Evolutionary conservation across 2,329 filamentous ascomycete species (phyloP).

Genomic region (Colletotrichum filicis): DNA sequence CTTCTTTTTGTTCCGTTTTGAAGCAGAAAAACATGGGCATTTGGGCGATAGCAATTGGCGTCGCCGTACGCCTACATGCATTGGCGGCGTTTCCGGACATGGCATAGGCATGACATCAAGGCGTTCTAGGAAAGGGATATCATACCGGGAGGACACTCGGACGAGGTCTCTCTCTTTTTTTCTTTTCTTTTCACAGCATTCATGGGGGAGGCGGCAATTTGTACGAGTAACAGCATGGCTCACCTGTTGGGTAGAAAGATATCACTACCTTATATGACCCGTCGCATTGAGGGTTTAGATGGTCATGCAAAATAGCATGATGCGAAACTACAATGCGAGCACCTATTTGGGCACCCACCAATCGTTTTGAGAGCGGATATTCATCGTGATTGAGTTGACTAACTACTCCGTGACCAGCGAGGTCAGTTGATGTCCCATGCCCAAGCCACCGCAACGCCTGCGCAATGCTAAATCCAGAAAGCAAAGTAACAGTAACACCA

Average conservation of each 20-base stretch:
- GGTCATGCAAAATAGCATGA: background rate
- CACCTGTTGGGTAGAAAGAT: background rate
- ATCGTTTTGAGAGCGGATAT: background rate
- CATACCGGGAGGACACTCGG: slow-evolving; percentile 8
- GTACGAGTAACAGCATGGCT: background rate
- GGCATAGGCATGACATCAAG: slow-evolving; percentile 23
- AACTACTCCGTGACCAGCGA: background rate
- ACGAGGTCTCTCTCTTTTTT: slow-evolving; percentile 1
- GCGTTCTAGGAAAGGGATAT: slow-evolving; percentile 17
- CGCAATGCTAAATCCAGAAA: slow-evolving; percentile 22
- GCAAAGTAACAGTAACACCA: background rate
- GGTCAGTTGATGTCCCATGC: background rate
- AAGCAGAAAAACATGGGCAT: background rate
- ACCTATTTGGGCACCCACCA: no score
- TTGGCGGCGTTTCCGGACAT: slow-evolving; percentile 22
- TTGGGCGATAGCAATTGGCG: slow-evolving; percentile 11
- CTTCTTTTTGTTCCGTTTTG: background rate
- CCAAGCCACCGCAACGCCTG: slow-evolving; percentile 18
- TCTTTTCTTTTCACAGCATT: slow-evolving; percentile 4
- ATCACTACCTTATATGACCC: background rate
- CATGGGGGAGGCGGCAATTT: slow-evolving; percentile 18
- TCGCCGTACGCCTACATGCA: slow-evolving; percentile 23
- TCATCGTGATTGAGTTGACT: background rate
- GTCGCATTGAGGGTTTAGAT: background rate
- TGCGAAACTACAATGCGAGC: background rate